Base-by-base conservation (phyloP, 306 rosid genomes). In the Quercus aquifolioides region DNA sequence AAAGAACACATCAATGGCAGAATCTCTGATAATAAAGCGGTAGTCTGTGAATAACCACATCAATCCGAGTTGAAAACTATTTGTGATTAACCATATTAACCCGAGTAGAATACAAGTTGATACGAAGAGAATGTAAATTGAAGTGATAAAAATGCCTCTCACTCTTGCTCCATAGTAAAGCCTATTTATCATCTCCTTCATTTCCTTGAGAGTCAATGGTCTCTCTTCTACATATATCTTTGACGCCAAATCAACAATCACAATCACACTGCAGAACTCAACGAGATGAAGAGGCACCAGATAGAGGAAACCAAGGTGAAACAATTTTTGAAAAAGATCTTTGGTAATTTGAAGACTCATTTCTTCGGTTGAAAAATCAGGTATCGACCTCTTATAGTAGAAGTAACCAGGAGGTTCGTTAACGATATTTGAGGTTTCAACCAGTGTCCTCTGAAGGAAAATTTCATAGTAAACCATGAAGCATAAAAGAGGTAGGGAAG, bases 401-500 rank as follows among this genome's bases (percentile, higher is more conserved):
- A 7, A 38, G 52, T 23, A 33, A 3, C 12, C 1, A 19, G 73
- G 35, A 0, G 31, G 56, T 63, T 35, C 62, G 17, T 33, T 13
- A 38, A 82, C 74, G 46, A 79, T 38, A 52, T 80, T 60, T 26
- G 51, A 78, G 74, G 78, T 38, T 19, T 85, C 76, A 70, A 75
- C 58, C 17, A 87, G 35, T 57, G 81, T 79, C 65, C 70, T 71
- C 69, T 82, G 90, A 77, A 79, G 81, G 72, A 35, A 23, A n/a
- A 31, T 52, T 80, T 91, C 91, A 19, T 73, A 79, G 81, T 82
- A 84, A 78, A 86, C 19, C 81, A 82, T 81, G 81, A 87, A 78
- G 79, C 77, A 73, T 58, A 86, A 85, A 74, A 89, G 84, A 67
- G 90, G 94, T 18, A 89, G 82, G 5, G 89, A 84, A 76, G 69